Evolutionary conservation across 2,329 filamentous ascomycete genomes (phyloP).

Genomic region (Coniochaeta sp.): DNA sequence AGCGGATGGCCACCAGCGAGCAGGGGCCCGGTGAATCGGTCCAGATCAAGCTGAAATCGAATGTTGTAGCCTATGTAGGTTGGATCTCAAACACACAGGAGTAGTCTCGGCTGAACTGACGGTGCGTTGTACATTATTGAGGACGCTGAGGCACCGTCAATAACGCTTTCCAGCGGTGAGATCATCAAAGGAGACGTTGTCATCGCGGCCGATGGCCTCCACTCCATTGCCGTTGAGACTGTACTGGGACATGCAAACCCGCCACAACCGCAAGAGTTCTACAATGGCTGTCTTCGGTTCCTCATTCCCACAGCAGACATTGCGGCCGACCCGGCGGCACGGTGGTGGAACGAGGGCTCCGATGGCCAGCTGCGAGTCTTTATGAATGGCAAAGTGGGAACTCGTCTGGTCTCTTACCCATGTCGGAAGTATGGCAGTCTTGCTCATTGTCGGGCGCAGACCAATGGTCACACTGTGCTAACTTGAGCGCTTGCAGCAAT

Average conservation of each 20-base stretch:
- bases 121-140: conserved; percentile 6
- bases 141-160: conserved; percentile 7
- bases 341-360: conserved; percentile 19
- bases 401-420: conserved; percentile 24
- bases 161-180: conserved; percentile 21
- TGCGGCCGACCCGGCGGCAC: conserved; percentile 21
- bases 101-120: conserved; percentile 6
- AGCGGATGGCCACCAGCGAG: conserved; percentile 6
- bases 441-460: not conserved
- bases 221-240: conserved; percentile 21
- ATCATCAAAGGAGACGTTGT: conserved; percentile 28
- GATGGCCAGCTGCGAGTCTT: conserved; percentile 19
- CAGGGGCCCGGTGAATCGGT: not conserved
- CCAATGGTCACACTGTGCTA: not conserved
- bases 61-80: conserved; percentile 15
- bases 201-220: conserved; percentile 37
- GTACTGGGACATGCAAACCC: conserved; percentile 18
- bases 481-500: conserved; percentile 12
- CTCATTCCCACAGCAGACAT: conserved; percentile 21
- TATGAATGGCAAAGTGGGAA: conserved; percentile 12
- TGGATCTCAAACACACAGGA: conserved; percentile 3
- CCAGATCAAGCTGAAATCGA: conserved; percentile 7
- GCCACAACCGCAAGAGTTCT: conserved; percentile 15
- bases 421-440: conserved; percentile 9
- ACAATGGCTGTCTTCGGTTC: conserved; percentile 28